Evolutionary conservation across 495 filamentous ascomycete genomes (phyloP).

Genomic region (Penicillium verhagenii): DNA sequence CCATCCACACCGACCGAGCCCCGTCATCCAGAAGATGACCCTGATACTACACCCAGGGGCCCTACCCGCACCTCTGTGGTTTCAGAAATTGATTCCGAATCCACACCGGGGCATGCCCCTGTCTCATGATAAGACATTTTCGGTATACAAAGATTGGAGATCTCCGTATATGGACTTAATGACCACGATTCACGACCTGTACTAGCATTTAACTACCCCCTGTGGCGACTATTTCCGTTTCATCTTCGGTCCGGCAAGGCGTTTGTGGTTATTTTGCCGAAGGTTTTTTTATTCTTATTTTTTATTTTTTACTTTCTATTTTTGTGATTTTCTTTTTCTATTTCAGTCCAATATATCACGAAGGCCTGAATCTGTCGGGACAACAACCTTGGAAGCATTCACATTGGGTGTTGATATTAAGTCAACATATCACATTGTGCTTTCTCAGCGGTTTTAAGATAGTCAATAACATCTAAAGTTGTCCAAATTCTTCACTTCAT

Average conservation of each 20-base stretch:
- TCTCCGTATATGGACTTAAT: constrained; percentile 3
- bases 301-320: not conserved
- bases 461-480: not conserved
- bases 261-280: not conserved
- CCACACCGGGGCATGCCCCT: constrained; percentile 3
- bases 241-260: constrained; percentile 1
- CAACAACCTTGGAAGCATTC: too few species aligned
- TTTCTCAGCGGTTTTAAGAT: not conserved
- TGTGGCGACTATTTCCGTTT: not conserved
- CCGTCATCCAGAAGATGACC: constrained; percentile 6
- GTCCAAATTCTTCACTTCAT: too few species aligned
- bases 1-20: constrained; percentile 30
- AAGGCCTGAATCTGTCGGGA: too few species aligned
- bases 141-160: not conserved
- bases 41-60: constrained; percentile 8
- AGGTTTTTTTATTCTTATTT: not conserved
- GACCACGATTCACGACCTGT: constrained; percentile 23
- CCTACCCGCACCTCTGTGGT: not conserved
- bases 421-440: too few species aligned
- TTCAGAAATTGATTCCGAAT: constrained; percentile 2
- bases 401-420: too few species aligned
- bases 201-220: constrained; percentile 9
- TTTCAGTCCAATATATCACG: too few species aligned
- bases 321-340: not conserved
- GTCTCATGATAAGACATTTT: constrained; percentile 3